Base-by-base conservation (phyloP, 2,329 filamentous ascomycete species). In the Hypoxylon sp. region DNA sequence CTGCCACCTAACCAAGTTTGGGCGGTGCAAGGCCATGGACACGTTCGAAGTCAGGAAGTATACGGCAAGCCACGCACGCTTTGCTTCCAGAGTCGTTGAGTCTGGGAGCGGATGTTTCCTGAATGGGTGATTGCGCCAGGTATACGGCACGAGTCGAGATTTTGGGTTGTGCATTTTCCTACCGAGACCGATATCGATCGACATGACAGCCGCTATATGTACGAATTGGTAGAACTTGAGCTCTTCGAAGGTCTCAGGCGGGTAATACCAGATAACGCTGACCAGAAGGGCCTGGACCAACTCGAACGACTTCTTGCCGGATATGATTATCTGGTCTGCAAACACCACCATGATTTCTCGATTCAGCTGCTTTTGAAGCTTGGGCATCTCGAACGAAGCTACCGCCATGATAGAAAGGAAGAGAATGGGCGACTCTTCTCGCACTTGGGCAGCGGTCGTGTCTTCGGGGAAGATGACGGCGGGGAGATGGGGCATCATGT, bases 201-300 rank as follows among this genome's bases (percentile, higher is more conserved):
- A 89, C 87, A 96, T 91, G 66, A 91, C 83, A 43, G 88, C 88
- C 2, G 90, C 89, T 69, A 91, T 86, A 72, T 96, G 91, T 41
- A 92, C 86, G 64, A 95, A 83, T 76, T 94, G 90, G 75, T 95
- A 96, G 72, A 95, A 96, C 71, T 95, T 95, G 69, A 94, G 85
- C 75, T 95, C 89, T 69, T 96, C 91, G 57, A 90, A 90, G 67
- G 90, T 84, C 64, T 94, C 88, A 0, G 92, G 92, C 13, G 91
- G 91, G 72, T 87, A 87, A 72, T 96, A 96, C 90, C 92, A 96
- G 17, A 92, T 83, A n/a, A 88, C 86, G 5, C 86, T 81, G 3
- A 96, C 78, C 55, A 91, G 83, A 35, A 96, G 77, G 1, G 90
- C 85, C 75, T 97, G 92, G 7, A 96, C 85, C 5, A 96, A 79